Base-by-base conservation (phyloP, 208 protist genomes). In the Trypanosoma avium region DNA sequence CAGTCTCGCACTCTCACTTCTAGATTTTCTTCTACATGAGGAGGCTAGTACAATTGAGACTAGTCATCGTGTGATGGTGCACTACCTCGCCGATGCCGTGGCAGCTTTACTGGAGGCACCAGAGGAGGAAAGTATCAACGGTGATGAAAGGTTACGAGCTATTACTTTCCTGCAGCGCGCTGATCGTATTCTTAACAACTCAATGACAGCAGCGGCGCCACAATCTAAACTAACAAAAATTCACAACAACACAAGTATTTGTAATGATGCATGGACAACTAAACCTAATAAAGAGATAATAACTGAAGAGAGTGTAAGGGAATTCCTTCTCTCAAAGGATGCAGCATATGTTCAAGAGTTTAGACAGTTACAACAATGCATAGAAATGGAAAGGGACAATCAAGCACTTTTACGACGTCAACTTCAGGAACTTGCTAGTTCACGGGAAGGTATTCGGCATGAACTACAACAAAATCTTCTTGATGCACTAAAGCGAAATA, bases 41-140 rank as follows among this genome's bases (percentile, higher is more conserved):
- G 22, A 35, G 2, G 12, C 36, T 21, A 3, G 13, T 2, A 38
- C n/a, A 29, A 4, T 27, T 21, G 35, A 21, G 24, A 1, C 8
- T 32, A 50, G 29, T 36, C 15, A 21, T 12, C 47, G 48, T 3
- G n/a, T 72, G 19, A 19, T 26, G 27, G 15, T 65, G 8, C 40
- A 57, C 1, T 60, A 65, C 30, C 57, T 65, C 36, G 56, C 66
- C 4, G 57, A 72, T 21, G 36, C 66, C 24, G 66, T 63, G 2
- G 26, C 13, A 36, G 35, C 57, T 10, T 36, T 72, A 6, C 47
- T 72, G 21, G 17, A 43, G 5, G 66, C 26, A n/a, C 46, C 56
- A 22, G 55, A 52, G 5, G 55, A 26, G 24, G n/a, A 21, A 32
- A 53, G 29, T n/a, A 4, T 64, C 13, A 58, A 57, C 1, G 49